These are phyloP conservation scores for Ulota crispa DNA, from an alignment of 225 moss, liverwort and hornwort genomes.

Conservation along the genomic window DNA sequence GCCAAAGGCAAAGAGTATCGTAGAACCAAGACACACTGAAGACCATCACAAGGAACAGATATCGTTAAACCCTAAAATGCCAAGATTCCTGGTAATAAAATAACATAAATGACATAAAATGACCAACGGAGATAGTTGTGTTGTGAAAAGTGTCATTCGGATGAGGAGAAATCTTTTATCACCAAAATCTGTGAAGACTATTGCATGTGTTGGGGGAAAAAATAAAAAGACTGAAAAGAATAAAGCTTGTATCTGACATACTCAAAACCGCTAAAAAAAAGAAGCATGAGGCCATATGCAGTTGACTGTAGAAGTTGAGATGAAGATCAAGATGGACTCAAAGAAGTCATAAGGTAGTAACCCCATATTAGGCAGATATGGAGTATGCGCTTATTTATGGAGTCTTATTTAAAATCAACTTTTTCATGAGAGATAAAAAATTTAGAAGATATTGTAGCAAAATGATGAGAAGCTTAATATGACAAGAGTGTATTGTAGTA, in stretches of 20 bases:
- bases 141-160: background rate
- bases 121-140: background rate
- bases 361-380: too few species aligned
- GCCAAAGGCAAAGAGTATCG: background rate
- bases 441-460: too few species aligned
- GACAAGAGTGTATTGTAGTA: too few species aligned
- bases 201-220: background rate
- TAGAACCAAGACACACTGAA: conserved; percentile 10
- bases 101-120: background rate
- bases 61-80: background rate
- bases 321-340: background rate
- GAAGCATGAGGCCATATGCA: background rate
- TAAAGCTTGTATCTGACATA: background rate
- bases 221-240: background rate
- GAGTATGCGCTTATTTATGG: too few species aligned
- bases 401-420: too few species aligned
- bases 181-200: background rate
- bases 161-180: background rate
- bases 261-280: background rate
- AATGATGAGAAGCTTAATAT: too few species aligned
- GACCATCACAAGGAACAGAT: background rate
- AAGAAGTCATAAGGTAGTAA: background rate
- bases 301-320: background rate
- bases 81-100: background rate
- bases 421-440: too few species aligned